phyloP scores from a whole-genome alignment of 352 stramenopile genomes.

The Phytopythium ostracodes region DNA sequence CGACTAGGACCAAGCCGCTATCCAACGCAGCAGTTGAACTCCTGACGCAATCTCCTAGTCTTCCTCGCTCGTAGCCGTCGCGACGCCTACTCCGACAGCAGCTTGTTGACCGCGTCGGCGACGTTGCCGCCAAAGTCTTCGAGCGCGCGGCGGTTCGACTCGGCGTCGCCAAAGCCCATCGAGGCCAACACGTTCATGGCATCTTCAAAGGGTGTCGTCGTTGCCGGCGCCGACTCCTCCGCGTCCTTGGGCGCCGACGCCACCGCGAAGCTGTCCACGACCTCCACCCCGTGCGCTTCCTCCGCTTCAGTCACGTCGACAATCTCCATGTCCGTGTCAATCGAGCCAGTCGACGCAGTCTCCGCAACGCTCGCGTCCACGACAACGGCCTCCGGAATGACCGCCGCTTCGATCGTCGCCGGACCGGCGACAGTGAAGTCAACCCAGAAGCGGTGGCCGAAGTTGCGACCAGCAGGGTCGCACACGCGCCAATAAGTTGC shows the following conservation, averaged over 20 bases:
- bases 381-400: not conserved
- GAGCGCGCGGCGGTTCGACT: constrained; percentile 41
- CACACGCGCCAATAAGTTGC: constrained; percentile 82
- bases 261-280: constrained; percentile 9
- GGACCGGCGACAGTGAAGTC: constrained; percentile 51
- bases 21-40: constrained; percentile 5
- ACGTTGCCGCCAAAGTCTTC: constrained; percentile 46
- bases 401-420: not conserved
- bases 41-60: not conserved
- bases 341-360: constrained; percentile 5
- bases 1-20: not conserved
- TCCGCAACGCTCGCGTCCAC: constrained; percentile 10
- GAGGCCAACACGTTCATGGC: constrained; percentile 36
- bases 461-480: constrained; percentile 51
- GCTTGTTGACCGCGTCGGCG: constrained; percentile 36
- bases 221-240: constrained; percentile 6
- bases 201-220: constrained; percentile 24
- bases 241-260: not conserved
- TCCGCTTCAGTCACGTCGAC: constrained; percentile 13
- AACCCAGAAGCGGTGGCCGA: constrained; percentile 85
- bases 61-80: not conserved
- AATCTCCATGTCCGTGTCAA: constrained; percentile 38
- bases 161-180: constrained; percentile 60
- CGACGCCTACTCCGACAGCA: constrained; percentile 43
- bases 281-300: constrained; percentile 24